Base-by-base conservation (phyloP, 176 grass and related monocot genomes). In the Aegilops longissima region DNA sequence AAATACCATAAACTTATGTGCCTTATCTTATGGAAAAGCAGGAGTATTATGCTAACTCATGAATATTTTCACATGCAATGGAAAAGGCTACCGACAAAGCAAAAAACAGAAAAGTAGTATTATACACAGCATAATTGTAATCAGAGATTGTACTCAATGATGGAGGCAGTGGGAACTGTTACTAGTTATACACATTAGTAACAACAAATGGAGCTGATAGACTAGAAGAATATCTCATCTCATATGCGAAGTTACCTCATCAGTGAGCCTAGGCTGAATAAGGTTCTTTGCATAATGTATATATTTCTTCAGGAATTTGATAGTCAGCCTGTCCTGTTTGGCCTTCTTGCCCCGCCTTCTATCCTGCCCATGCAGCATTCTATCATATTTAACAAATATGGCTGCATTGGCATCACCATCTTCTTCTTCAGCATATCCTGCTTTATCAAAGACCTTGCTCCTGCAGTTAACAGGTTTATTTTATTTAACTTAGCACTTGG, bases 251-350 rank as follows among this genome's bases (percentile, higher is more conserved):
- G 45, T 85, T 89, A 98, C 97, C 97, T 98, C 97, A 49, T 98
- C 94, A 77, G 92, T 94, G 76, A 98, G 90, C 67, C 78, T 98
- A 45, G 97, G 97, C 81, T 98, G 94, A 91, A 92, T 96, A 62
- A 93, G 90, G 63, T 98, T 94, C 83, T 98, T 98, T 0, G 97
- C 97, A 87, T 98, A 98, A 82, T 98, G 94, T 40, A 94, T 98
- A 82, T 94, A 98, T 88, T 98, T 98, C 92, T 98, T 98, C 54
- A 98, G 79, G 70, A 98, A 96, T 61, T 98, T 98, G 66, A 94
- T 73, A 42, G 97, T 94, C 23, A 98, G 66, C 39, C 90, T 96
- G 66, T 98, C 97, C 78, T 98, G 90, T 72, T 96, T 98, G 61
- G 85, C 16, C 49, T 94, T 98, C 82, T 93, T 98, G 47, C 92